Conservation (phyloP, 805 yeast species). For the Ogataea parapolymorpha region DNA sequence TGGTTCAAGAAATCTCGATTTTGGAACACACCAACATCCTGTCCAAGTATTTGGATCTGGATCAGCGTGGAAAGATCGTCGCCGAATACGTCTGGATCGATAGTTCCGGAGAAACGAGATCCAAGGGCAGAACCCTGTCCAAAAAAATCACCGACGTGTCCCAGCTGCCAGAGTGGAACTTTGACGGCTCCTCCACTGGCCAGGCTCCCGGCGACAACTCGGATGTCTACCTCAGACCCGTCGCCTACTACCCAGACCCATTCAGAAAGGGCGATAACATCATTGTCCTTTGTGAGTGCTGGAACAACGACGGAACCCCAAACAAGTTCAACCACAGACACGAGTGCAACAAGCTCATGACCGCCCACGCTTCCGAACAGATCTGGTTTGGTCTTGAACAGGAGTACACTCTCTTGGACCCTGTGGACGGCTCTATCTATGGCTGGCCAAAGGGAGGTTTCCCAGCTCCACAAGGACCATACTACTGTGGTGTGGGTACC, state of each 20-base stretch:
- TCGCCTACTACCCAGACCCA: constrained; percentile 91
- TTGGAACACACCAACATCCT: constrained; percentile 75
- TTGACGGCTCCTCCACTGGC: constrained; percentile 97
- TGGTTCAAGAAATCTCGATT: constrained; percentile 30
- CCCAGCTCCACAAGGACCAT: constrained; percentile 99
- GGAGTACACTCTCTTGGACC: constrained; percentile 95
- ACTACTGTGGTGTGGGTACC: constrained; percentile 99
- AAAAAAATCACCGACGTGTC: constrained; percentile 68
- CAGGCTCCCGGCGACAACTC: constrained; percentile 99
- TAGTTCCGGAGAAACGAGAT: constrained; percentile 84
- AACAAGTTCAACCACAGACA: constrained; percentile 98
- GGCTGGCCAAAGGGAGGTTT: constrained; percentile 99
- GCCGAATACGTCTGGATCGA: constrained; percentile 99
- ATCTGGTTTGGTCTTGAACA: constrained; percentile 99
- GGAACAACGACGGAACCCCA: constrained; percentile 98
- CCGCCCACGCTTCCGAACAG: constrained; percentile 78
- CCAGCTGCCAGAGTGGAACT: constrained; percentile 98
- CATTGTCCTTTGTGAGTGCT: constrained; percentile 92
- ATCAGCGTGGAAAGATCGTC: constrained; percentile 80
- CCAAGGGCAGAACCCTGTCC: constrained; percentile 86
- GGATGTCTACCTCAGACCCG: constrained; percentile 94
- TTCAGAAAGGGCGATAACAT: constrained; percentile 98
- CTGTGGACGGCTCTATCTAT: constrained; percentile 74
- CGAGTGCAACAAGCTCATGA: constrained; percentile 92
- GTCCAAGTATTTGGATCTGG: constrained; percentile 76